phyloP scores from a whole-genome alignment of 805 yeast species.

The Kodamaea fukazawae region DNA sequence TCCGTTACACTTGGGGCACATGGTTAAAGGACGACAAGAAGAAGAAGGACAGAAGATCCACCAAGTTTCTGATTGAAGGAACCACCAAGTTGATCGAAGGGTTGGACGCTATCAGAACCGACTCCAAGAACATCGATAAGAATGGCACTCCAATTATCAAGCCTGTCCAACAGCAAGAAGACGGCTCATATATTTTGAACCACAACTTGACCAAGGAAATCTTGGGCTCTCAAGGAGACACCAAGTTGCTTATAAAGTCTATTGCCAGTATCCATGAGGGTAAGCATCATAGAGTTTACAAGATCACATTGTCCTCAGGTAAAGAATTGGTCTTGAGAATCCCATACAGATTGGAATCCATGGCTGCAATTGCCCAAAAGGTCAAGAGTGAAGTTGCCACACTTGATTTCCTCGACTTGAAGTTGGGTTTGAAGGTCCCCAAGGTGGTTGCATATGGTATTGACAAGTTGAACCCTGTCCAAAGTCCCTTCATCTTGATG shows the following conservation, averaged over 20 bases:
- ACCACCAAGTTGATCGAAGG: constrained; percentile 51
- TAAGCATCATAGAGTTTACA: constrained; percentile 85
- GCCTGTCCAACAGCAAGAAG: constrained; percentile 33
- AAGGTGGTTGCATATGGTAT: constrained; percentile 67
- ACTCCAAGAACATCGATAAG: constrained; percentile 21
- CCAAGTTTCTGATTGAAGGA: constrained; percentile 81
- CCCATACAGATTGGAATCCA: constrained; percentile 77
- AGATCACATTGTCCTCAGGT: constrained; percentile 59
- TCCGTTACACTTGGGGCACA: constrained; percentile 91
- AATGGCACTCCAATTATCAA: constrained; percentile 21
- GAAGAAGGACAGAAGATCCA: constrained; percentile 74
- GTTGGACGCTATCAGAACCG: constrained; percentile 37
- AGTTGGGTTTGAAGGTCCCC: constrained; percentile 70
- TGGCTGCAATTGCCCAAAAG: constrained; percentile 60
- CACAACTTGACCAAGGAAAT: constrained; percentile 45
- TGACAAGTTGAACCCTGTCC: constrained; percentile 57
- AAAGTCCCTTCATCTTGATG: constrained; percentile 75
- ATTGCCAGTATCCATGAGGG: constrained; percentile 90
- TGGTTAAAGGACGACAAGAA: constrained; percentile 80
- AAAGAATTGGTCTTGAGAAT: constrained; percentile 73
- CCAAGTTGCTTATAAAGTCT: constrained; percentile 53
- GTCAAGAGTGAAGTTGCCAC: constrained; percentile 92
- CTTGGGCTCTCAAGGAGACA: constrained; percentile 46
- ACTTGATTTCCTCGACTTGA: constrained; percentile 69
- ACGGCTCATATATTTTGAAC: constrained; percentile 43